Conservation (phyloP, 2,329 filamentous ascomycete species). For the Epichloe sylvatica region DNA sequence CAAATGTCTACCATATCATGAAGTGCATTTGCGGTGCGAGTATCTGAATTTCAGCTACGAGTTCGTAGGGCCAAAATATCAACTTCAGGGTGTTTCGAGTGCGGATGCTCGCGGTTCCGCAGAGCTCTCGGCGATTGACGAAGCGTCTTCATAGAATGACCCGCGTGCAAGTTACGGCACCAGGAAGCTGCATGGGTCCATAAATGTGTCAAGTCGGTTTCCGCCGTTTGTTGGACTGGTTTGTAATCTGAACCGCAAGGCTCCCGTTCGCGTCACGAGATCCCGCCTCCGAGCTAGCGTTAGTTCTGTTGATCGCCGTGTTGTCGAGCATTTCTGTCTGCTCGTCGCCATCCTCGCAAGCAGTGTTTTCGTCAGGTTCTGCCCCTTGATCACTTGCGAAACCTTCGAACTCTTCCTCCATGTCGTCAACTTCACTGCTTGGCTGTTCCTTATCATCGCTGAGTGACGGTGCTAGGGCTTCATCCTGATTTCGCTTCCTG, state of each 20-base stretch:
- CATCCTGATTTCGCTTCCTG: constrained; percentile 58
- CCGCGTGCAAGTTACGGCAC: too few relatives aligned
- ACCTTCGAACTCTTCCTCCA: not conserved
- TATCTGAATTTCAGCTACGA: too few relatives aligned
- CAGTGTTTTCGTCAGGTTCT: not conserved
- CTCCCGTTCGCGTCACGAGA: not conserved
- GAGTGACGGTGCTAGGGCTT: constrained; percentile 23
- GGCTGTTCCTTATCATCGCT: constrained; percentile 13
- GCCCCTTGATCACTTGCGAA: not conserved
- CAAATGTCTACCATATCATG: too few relatives aligned
- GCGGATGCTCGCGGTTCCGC: too few relatives aligned
- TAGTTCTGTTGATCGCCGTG: not conserved
- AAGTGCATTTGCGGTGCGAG: too few relatives aligned
- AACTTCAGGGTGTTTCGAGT: too few relatives aligned
- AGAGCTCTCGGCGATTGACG: too few relatives aligned
- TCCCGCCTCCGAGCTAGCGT: not conserved
- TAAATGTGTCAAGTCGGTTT: not conserved
- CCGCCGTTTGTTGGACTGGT: not conserved
- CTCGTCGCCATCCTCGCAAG: too few relatives aligned
- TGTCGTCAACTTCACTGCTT: not conserved
- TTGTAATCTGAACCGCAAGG: not conserved
- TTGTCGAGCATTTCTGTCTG: not conserved
- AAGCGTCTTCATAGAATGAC: too few relatives aligned
- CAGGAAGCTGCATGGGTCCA: not conserved
- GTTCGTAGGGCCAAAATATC: too few relatives aligned